A percentile compares a stretch with the other conserved stretches of the same genome.
phyloP scores from a whole-genome alignment of 139 green algal genomes.

The Chlorella sp. region DNA sequence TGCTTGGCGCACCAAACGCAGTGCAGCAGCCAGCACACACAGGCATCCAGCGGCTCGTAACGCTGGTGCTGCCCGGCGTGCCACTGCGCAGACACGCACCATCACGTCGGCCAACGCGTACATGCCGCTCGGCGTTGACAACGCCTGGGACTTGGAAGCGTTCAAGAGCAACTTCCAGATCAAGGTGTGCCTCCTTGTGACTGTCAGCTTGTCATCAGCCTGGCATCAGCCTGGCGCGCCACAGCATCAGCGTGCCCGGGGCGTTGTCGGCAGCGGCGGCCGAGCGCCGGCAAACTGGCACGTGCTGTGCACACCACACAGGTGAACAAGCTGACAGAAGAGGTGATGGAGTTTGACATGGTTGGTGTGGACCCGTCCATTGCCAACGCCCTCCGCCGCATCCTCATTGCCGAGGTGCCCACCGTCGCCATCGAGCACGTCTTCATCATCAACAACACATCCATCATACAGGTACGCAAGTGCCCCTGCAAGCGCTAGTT shows the following conservation, averaged over 20 bases:
- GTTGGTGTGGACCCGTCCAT: slow-evolving; percentile 79
- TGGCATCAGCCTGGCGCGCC: not conserved
- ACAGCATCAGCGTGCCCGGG: too few relatives aligned
- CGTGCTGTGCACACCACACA: too few relatives aligned
- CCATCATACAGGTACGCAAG: slow-evolving; percentile 80
- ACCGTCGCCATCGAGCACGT: slow-evolving; percentile 98
- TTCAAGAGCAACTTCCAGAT: slow-evolving; percentile 66
- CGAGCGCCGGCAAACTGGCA: too few relatives aligned
- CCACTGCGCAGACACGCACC: slow-evolving; percentile 67
- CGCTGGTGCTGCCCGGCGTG: too few relatives aligned
- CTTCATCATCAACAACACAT: slow-evolving; percentile 96
- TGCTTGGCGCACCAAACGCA: too few relatives aligned
- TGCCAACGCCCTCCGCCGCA: slow-evolving; percentile 89
- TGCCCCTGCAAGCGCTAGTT: too few relatives aligned
- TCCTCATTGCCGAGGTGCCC: slow-evolving; percentile 92
- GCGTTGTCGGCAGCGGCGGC: too few relatives aligned
- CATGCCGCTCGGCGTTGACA: slow-evolving; percentile 65
- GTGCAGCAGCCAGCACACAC: too few relatives aligned
- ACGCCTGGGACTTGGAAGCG: slow-evolving; percentile 55
- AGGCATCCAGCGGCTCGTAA: too few relatives aligned
- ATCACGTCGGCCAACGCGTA: slow-evolving; percentile 60
- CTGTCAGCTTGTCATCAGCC: not conserved
- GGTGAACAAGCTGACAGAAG: slow-evolving; percentile 31
- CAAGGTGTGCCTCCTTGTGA: slow-evolving; percentile 16
- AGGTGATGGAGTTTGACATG: slow-evolving; percentile 89